Base-by-base conservation (phyloP, 495 filamentous ascomycete genomes). In the Talaromyces adpressus region DNA sequence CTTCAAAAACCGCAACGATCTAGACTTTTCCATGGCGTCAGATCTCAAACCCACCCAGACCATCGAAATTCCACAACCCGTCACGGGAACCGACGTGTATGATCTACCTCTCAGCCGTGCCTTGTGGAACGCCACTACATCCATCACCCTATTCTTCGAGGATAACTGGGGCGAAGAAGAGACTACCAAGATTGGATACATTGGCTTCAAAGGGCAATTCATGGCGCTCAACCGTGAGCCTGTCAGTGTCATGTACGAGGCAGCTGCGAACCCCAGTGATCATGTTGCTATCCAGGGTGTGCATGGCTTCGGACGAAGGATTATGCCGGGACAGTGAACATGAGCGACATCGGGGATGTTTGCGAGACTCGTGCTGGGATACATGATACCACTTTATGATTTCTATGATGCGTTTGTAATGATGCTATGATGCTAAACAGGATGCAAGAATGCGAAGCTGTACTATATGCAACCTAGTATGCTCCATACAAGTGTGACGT, bases 191-290 rank as follows among this genome's bases (percentile, higher is more conserved):
- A 73, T 98, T 2, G 85, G 80, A 53, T 98, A 96, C 73, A 65
- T 98, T 61, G 94, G 91, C 0, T 97, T 98, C 78, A 92, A 90
- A 74, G 94, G 94, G 32, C 89, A 96, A 69, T 97, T 91, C 77
- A 91, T 92, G 85, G 85, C 86, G 69, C 72, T 96, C 68, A 92
- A 87, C 20, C 82, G 89, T 52, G 92, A 95, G 70, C 91, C 94
- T 14, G 77, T 89, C 4, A 90, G 88, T 63, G 89, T 97, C 66
- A 66, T 96, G 56, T 98, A 98, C 73, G 94, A 98, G 82, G 89
- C 91, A 20, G 93, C 94, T 16, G 88, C 94, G 32, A 97, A 97
- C 68, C 93, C 93, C 16, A 82, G 73, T 61, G 94, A 98, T 77
- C 94, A 98, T 78, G 77, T 80, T 47, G 69, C 79, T 49, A 79